Evolutionary conservation across 306 rosid genomes (phyloP).

Genomic region (Phaseolus lunatus): DNA sequence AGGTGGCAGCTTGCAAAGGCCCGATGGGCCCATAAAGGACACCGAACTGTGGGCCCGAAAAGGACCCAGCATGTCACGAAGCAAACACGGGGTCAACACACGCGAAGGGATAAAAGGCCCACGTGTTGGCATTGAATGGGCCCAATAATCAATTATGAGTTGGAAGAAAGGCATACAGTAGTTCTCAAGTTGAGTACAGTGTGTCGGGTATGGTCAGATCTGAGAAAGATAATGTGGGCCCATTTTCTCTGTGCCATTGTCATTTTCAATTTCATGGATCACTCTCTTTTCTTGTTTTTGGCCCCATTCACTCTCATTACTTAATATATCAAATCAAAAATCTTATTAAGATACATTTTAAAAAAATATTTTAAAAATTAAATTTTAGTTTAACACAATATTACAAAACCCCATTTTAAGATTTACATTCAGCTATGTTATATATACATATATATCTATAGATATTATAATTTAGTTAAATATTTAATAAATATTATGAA

Average conservation of each 20-base stretch:
- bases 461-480: too few relatives aligned
- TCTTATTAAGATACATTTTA: too few relatives aligned
- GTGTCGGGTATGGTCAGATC: conserved; percentile 44
- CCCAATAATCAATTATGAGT: conserved; percentile 38
- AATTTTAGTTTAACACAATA: too few relatives aligned
- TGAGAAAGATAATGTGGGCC: conserved; percentile 38
- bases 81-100: conserved; percentile 34
- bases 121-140: conserved; percentile 38
- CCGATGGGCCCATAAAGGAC: conserved; percentile 44
- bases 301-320: too few relatives aligned
- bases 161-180: conserved; percentile 40
- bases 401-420: too few relatives aligned
- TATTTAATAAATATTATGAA: too few relatives aligned
- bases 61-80: conserved; percentile 43
- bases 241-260: background rate
- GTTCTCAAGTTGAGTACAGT: conserved; percentile 41
- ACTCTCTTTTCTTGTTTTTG: too few relatives aligned
- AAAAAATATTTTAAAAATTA: too few relatives aligned
- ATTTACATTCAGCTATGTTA: too few relatives aligned
- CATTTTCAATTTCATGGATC: conserved; percentile 35
- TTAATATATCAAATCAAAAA: too few relatives aligned
- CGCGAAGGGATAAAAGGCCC: conserved; percentile 2
- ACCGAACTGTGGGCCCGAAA: conserved; percentile 39
- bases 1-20: background rate
- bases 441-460: too few relatives aligned